Conservation (phyloP, 192 early-diverging fungal species). For the Coemansia pectinata region DNA sequence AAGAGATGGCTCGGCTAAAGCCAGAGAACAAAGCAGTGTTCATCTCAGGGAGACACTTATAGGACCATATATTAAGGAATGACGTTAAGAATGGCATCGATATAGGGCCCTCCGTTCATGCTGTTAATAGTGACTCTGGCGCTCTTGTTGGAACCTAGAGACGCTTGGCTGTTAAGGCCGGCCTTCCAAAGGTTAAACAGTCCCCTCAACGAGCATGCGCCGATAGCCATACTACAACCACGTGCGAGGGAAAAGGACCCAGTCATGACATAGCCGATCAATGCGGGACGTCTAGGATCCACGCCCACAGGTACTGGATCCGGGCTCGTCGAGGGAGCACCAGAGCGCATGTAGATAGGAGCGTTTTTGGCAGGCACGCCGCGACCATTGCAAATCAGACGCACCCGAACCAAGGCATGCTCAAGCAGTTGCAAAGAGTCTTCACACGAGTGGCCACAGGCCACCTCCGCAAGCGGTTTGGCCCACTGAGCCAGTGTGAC, state of each 20-base stretch:
- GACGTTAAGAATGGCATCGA: conserved; percentile 25
- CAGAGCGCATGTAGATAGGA: conserved; percentile 22
- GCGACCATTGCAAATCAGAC: conserved; percentile 38
- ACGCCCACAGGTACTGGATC: not conserved
- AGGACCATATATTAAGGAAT: conserved; percentile 9
- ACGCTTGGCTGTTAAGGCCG: not conserved
- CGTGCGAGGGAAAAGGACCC: conserved; percentile 52
- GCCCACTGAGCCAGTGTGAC: conserved; percentile 30
- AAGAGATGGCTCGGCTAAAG: not conserved
- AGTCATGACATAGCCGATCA: conserved; percentile 43
- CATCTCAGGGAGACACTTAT: not conserved
- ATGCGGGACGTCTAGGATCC: not conserved
- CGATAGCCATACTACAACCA: conserved; percentile 47
- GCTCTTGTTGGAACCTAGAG: not conserved
- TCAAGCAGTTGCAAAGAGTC: conserved; percentile 7
- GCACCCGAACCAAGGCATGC: conserved; percentile 43
- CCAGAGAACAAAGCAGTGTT: not conserved
- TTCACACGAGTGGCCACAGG: not conserved
- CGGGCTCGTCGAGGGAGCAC: not conserved
- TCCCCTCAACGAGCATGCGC: conserved; percentile 45
- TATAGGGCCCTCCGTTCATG: conserved; percentile 29
- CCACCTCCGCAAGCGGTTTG: conserved; percentile 18
- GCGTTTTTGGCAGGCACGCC: conserved; percentile 39
- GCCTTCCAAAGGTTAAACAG: conserved; percentile 25
- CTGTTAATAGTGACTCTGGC: conserved; percentile 14